Conservation (phyloP, 805 yeast genomes). For the Ogataea nonfermentans region DNA sequence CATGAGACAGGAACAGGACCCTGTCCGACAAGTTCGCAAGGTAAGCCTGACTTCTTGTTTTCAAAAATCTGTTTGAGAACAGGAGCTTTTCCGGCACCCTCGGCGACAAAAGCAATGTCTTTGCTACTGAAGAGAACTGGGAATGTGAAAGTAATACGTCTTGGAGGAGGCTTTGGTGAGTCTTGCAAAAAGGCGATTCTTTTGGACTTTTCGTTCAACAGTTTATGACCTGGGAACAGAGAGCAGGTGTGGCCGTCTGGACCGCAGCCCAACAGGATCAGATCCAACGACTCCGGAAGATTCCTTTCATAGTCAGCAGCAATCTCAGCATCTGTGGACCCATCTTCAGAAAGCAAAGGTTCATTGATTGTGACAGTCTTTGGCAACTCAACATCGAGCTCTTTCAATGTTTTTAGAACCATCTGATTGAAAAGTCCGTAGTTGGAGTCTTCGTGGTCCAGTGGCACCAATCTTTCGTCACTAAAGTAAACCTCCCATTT, state of each 20-base stretch:
- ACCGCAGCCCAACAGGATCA: conserved; percentile 83
- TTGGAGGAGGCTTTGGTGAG: conserved; percentile 92
- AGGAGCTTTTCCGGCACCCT: conserved; percentile 80
- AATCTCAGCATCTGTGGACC: conserved; percentile 50
- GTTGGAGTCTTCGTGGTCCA: conserved; percentile 81
- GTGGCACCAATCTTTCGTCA: conserved; percentile 87
- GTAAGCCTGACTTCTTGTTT: conserved; percentile 45
- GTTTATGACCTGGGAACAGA: conserved; percentile 78
- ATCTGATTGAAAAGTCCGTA: conserved; percentile 71
- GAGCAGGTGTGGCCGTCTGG: conserved; percentile 98
- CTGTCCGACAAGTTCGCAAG: conserved; percentile 73
- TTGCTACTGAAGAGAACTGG: conserved; percentile 60
- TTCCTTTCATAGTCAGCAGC: conserved; percentile 61
- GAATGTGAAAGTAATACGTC: conserved; percentile 86
- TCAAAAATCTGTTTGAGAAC: conserved; percentile 70
- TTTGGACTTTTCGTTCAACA: conserved; percentile 53
- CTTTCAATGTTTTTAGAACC: conserved; percentile 51
- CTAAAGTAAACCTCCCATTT: conserved; percentile 83
- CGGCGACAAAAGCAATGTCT: conserved; percentile 77
- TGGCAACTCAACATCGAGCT: conserved; percentile 47
- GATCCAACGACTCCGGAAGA: conserved; percentile 59
- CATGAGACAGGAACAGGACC: conserved; percentile 60
- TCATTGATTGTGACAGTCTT: conserved; percentile 66
- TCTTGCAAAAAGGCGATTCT: conserved; percentile 67
- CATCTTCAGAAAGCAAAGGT: conserved; percentile 53